Conservation (phyloP, 2,329 filamentous ascomycete species). For the Gyromitra esculenta region DNA sequence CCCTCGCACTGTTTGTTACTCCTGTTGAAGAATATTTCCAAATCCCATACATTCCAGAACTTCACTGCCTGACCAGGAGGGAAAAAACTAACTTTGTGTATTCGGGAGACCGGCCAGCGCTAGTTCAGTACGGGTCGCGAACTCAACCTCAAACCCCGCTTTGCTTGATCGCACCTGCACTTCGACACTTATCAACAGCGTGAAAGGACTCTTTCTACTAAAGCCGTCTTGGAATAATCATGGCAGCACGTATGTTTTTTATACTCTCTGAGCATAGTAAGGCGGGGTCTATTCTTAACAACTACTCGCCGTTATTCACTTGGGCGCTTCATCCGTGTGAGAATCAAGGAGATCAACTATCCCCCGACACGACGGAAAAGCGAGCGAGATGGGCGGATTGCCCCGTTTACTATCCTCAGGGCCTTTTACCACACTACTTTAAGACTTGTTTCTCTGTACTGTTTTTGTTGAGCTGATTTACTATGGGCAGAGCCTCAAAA, state of each 20-base stretch:
- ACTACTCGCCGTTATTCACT: conserved; percentile 34
- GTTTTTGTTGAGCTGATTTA: conserved; percentile 47
- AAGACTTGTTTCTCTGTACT: conserved; percentile 47
- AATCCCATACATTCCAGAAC: conserved; percentile 16
- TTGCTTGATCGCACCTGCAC: conserved; percentile 25
- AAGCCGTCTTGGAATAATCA: conserved; percentile 2
- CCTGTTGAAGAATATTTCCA: conserved; percentile 10
- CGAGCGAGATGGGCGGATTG: conserved; percentile 18
- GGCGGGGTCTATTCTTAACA: conserved; percentile 43
- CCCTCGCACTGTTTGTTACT: conserved; percentile 26
- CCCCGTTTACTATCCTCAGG: conserved; percentile 51
- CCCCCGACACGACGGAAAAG: conserved; percentile 36
- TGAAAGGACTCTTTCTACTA: conserved; percentile 16
- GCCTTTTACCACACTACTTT: conserved; percentile 54
- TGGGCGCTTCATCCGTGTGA: conserved; percentile 49
- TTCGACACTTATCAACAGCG: conserved; percentile 26
- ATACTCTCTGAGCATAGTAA: conserved; percentile 20
- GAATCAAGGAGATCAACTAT: conserved; percentile 43
- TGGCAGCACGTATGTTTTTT: conserved; percentile 45
- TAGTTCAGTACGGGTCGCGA: conserved; percentile 40
- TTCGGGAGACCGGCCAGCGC: conserved; percentile 29
- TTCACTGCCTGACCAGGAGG: neutral
- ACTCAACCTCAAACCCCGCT: conserved; percentile 47
- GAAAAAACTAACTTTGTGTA: conserved; percentile 17
- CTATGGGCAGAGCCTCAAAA: conserved; percentile 48